Percentiles rank a stretch among this genome's conserved stretches.
Evolutionary conservation across 352 stramenopile species (phyloP).

Genomic region (Globisporangium megalacanthum): DNA sequence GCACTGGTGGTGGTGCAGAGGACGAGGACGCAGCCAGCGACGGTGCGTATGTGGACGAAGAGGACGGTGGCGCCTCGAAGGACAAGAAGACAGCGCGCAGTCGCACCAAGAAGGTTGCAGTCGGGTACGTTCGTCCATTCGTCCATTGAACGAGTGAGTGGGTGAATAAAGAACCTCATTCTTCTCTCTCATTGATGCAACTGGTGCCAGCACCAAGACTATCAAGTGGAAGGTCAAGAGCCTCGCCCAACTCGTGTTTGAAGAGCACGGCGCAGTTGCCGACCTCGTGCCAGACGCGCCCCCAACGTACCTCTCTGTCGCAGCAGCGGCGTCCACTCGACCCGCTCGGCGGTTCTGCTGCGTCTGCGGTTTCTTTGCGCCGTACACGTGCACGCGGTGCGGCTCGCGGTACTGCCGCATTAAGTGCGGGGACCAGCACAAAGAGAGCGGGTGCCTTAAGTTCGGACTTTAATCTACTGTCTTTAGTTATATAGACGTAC

Average conservation of each 20-base stretch:
- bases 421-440: constrained; percentile 82
- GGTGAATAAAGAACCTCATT: not conserved
- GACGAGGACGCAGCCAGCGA: constrained; percentile 45
- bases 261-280: constrained; percentile 44
- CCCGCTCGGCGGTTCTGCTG: constrained; percentile 79
- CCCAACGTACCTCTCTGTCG: constrained; percentile 73
- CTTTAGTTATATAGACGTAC: not conserved
- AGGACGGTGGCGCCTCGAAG: constrained; percentile 16
- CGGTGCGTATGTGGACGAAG: constrained; percentile 75
- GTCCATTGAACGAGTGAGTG: not conserved
- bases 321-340: constrained; percentile 45
- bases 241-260: constrained; percentile 82
- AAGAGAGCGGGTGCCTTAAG: constrained; percentile 88
- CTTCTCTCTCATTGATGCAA: not conserved
- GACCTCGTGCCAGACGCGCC: not conserved
- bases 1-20: constrained; percentile 61
- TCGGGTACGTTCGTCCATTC: not conserved
- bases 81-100: constrained; percentile 40
- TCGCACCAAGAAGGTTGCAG: constrained; percentile 7
- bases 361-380: constrained; percentile 78
- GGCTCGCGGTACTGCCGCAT: constrained; percentile 79
- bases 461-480: constrained; percentile 48
- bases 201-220: constrained; percentile 11
- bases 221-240: constrained; percentile 84
- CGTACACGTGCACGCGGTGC: constrained; percentile 75